Conservation (phyloP, 164 flowering plant species). For the Dillenia turbinata region DNA sequence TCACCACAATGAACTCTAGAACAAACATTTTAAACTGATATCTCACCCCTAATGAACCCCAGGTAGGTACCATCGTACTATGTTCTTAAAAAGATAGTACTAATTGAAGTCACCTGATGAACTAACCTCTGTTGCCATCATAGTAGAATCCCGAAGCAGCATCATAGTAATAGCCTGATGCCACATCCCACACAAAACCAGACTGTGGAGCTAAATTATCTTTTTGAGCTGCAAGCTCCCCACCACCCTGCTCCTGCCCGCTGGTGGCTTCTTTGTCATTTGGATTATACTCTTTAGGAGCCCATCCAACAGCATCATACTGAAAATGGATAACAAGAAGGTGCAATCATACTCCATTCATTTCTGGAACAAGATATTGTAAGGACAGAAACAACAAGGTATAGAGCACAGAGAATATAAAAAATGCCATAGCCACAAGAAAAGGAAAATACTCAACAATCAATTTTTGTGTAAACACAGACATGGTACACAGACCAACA, state of each 20-base stretch:
- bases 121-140: constrained; percentile 86
- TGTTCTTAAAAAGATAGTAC: too few species aligned
- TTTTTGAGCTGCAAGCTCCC: constrained; percentile 33
- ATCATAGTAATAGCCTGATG: constrained; percentile 99
- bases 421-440: too few species aligned
- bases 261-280: constrained; percentile 66
- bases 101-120: constrained; percentile 3
- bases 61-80: too few species aligned
- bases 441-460: too few species aligned
- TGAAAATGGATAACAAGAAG: constrained; percentile 16
- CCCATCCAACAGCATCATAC: constrained; percentile 99
- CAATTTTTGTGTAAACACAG: background rate
- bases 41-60: too few species aligned
- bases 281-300: constrained; percentile 97
- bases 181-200: constrained; percentile 99
- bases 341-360: background rate
- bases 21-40: too few species aligned
- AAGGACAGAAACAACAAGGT: background rate
- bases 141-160: constrained; percentile 97
- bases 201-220: constrained; percentile 71
- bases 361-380: background rate
- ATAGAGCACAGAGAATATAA: background rate
- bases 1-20: too few species aligned
- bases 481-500: too few species aligned
- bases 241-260: constrained; percentile 41